A percentile compares a stretch with the other conserved stretches of the same genome.
Evolutionary conservation across 1,284 basidiomycete species (phyloP).

Genomic region (Cryptococcus sp.): DNA sequence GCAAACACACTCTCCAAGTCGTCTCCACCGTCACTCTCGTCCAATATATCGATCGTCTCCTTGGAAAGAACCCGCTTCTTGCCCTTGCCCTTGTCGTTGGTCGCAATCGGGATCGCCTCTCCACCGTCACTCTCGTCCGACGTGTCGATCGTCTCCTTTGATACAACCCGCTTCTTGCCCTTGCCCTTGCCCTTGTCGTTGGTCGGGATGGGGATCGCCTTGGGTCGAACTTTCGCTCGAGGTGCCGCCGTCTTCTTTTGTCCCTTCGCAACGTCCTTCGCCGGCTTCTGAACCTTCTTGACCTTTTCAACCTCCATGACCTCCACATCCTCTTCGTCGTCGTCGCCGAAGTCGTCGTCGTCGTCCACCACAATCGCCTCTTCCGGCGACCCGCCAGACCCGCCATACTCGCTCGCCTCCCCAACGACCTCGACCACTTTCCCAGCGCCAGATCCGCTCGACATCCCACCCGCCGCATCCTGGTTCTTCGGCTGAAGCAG

Average conservation of each 20-base stretch:
- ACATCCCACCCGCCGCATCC: no score
- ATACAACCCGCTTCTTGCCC: constrained; percentile 6
- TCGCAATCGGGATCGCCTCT: constrained; percentile 1
- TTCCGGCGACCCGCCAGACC: no score
- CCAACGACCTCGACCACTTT: no score
- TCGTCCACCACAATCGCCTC: no score
- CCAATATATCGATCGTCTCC: background rate
- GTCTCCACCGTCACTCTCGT: background rate
- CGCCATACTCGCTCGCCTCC: no score
- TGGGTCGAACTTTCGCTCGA: no score
- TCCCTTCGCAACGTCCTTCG: no score
- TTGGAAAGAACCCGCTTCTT: no score
- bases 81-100: background rate
- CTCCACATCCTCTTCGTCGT: background rate
- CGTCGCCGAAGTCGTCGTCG: background rate
- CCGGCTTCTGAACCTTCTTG: no score
- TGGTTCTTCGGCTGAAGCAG: background rate
- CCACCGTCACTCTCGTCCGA: constrained; percentile 19
- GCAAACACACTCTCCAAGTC: background rate
- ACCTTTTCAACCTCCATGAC: no score
- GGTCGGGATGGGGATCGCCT: background rate
- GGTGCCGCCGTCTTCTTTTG: no score
- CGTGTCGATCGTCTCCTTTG: constrained; percentile 11
- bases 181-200: constrained; percentile 9
- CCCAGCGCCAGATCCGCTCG: no score